A percentile compares a stretch with the other conserved stretches of the same genome.
phyloP scores from a whole-genome alignment of 2,329 filamentous ascomycete species.

The Colletotrichum liaoningense region DNA sequence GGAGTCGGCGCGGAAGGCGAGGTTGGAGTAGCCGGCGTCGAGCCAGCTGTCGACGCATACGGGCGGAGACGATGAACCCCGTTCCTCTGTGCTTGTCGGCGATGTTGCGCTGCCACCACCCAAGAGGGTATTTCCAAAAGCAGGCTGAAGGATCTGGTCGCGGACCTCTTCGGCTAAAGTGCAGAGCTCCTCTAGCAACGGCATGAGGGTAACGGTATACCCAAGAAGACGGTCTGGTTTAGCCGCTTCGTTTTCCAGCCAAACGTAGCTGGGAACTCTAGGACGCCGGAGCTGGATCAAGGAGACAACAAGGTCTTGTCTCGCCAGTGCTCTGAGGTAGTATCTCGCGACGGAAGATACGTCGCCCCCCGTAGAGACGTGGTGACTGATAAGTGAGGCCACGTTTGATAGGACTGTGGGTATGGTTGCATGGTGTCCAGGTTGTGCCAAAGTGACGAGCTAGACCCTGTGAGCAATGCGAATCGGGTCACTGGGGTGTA shows the following conservation, averaged over 20 bases:
- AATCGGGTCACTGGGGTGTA: background rate
- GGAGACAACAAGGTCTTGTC: conserved; percentile 46
- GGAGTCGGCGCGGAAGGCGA: conserved; percentile 36
- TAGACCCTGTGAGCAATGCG: conserved; percentile 23
- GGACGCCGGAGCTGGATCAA: conserved; percentile 40
- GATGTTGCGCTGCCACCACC: background rate
- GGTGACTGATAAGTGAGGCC: conserved; percentile 41
- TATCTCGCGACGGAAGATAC: conserved; percentile 44
- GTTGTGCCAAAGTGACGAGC: conserved; percentile 34
- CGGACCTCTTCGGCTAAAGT: conserved; percentile 43
- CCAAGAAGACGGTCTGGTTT: conserved; percentile 46
- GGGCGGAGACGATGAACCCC: background rate
- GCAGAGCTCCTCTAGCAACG: conserved; percentile 43
- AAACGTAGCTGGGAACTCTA: conserved; percentile 40
- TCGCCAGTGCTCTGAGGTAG: conserved; percentile 45
- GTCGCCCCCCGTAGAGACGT: conserved; percentile 37
- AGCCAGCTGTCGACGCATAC: conserved; percentile 5
- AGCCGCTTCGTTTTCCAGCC: conserved; percentile 40
- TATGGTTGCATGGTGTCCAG: conserved; percentile 38
- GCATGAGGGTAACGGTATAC: conserved; percentile 44
- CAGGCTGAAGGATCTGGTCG: conserved; percentile 4
- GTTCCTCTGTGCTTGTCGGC: background rate
- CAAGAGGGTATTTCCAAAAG: background rate
- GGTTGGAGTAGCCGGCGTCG: background rate
- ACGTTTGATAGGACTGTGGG: conserved; percentile 40